These are phyloP conservation scores for Colletotrichum cordylinicola DNA, from an alignment of 2,329 filamentous ascomycete species.

Conservation along the genomic window DNA sequence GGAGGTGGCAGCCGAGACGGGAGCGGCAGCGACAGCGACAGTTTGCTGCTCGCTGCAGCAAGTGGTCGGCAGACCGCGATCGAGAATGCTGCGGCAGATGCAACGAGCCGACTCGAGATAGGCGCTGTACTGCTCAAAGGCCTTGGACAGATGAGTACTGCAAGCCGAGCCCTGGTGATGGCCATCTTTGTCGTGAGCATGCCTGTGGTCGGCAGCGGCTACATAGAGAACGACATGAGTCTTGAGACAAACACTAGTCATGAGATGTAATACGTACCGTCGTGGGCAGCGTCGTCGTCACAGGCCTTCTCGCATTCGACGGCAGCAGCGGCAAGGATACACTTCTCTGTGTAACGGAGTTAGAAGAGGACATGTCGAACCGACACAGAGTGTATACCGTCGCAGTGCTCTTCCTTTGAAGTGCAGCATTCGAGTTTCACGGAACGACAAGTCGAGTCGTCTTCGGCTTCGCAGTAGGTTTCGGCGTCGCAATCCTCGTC, in stretches of 20 bases:
- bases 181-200: slow-evolving; percentile 32
- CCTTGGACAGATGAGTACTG: slow-evolving; percentile 34
- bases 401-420: slow-evolving; percentile 30
- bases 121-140: slow-evolving; percentile 38
- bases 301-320: slow-evolving; percentile 35
- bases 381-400: slow-evolving; percentile 20
- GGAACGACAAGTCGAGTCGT: slow-evolving; percentile 11
- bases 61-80: slow-evolving; percentile 27
- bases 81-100: slow-evolving; percentile 40
- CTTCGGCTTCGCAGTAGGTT: slow-evolving; percentile 24
- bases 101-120: slow-evolving; percentile 42
- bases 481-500: slow-evolving; percentile 17
- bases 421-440: slow-evolving; percentile 29
- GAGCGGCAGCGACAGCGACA: background rate
- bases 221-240: background rate
- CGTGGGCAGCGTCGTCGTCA: slow-evolving; percentile 26
- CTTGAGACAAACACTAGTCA: background rate
- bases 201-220: slow-evolving; percentile 26
- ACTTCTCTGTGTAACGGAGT: slow-evolving; percentile 31
- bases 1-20: background rate
- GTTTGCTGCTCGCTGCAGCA: slow-evolving; percentile 29
- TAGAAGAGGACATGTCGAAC: background rate
- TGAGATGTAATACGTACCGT: slow-evolving; percentile 24
- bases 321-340: slow-evolving; percentile 34
- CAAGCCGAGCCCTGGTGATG: slow-evolving; percentile 32